Evolutionary conservation across 306 rosid genomes (phyloP).

Genomic region (Quercus cerris): DNA sequence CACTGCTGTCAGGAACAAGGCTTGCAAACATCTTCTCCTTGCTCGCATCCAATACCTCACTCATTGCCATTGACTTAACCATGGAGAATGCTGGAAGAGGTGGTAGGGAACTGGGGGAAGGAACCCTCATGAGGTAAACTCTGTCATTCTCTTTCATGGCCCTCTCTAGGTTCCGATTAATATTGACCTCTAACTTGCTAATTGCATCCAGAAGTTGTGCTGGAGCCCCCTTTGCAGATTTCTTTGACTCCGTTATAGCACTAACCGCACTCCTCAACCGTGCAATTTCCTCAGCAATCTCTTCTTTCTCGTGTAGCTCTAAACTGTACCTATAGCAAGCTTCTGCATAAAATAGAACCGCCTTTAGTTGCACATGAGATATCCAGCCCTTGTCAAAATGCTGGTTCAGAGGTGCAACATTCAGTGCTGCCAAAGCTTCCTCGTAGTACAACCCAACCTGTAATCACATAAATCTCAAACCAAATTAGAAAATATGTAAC

Average conservation of each 20-base stretch:
- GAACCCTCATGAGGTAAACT: constrained; percentile 96
- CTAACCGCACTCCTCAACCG: constrained; percentile 61
- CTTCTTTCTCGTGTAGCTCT: constrained; percentile 92
- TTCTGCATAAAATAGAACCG: constrained; percentile 76
- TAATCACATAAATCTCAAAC: constrained; percentile 23
- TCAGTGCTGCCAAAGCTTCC: constrained; percentile 84
- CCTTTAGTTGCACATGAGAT: constrained; percentile 84
- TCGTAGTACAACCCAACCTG: constrained; percentile 94
- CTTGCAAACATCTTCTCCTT: constrained; percentile 91
- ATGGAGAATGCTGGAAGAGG: constrained; percentile 81
- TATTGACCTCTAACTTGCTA: constrained; percentile 69
- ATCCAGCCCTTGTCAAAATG: constrained; percentile 93
- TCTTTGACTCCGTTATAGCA: constrained; percentile 67
- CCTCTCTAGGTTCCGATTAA: constrained; percentile 86
- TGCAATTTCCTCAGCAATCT: constrained; percentile 93
- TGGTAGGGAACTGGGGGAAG: constrained; percentile 59
- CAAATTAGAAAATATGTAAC: constrained; percentile 10
- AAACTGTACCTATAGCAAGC: constrained; percentile 82
- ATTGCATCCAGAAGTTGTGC: constrained; percentile 83
- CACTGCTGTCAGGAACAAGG: constrained; percentile 90
- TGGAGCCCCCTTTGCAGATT: constrained; percentile 78
- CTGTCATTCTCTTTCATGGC: constrained; percentile 96
- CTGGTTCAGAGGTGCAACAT: constrained; percentile 68
- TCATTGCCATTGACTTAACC: constrained; percentile 92
- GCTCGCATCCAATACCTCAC: constrained; percentile 89